phyloP scores from a whole-genome alignment of 495 filamentous ascomycete species.

The Neurospora hispaniola region DNA sequence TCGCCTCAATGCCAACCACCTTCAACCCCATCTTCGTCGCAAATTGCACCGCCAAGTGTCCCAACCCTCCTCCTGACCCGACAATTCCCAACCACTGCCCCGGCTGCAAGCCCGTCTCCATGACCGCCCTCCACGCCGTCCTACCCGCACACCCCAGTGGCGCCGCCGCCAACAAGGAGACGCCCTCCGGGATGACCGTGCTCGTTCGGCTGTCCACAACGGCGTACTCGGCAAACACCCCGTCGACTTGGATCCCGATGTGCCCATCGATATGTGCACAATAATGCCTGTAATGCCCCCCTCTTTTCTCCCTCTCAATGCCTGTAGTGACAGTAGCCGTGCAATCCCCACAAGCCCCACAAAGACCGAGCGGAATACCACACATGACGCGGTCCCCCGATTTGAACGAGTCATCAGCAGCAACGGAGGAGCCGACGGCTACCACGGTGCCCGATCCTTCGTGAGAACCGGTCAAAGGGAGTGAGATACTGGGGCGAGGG shows the following conservation, averaged over 20 bases:
- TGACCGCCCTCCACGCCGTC: conserved; percentile 42
- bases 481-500: conserved; percentile 11
- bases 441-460: conserved; percentile 48
- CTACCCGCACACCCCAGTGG: conserved; percentile 48
- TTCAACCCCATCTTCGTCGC: conserved; percentile 40
- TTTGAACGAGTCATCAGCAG: conserved; percentile 22
- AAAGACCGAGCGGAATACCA: conserved; percentile 35
- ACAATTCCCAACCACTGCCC: conserved; percentile 43
- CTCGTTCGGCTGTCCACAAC: conserved; percentile 34
- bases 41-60: conserved; percentile 46
- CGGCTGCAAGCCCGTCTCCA: conserved; percentile 29
- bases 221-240: conserved; percentile 45
- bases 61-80: conserved; percentile 48
- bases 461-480: conserved; percentile 47
- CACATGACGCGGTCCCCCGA: conserved; percentile 42
- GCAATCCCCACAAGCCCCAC: conserved; percentile 40
- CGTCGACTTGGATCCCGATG: conserved; percentile 37
- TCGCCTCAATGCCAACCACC: conserved; percentile 45
- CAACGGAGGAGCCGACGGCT: conserved; percentile 32
- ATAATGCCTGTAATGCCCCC: conserved; percentile 36
- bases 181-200: conserved; percentile 33
- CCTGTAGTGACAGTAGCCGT: conserved; percentile 8
- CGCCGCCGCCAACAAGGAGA: conserved; percentile 40
- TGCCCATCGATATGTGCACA: conserved; percentile 23
- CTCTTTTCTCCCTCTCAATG: neutral